Conservation (phyloP, 2,329 filamentous ascomycete species). For the Grosmannia clavigera region DNA sequence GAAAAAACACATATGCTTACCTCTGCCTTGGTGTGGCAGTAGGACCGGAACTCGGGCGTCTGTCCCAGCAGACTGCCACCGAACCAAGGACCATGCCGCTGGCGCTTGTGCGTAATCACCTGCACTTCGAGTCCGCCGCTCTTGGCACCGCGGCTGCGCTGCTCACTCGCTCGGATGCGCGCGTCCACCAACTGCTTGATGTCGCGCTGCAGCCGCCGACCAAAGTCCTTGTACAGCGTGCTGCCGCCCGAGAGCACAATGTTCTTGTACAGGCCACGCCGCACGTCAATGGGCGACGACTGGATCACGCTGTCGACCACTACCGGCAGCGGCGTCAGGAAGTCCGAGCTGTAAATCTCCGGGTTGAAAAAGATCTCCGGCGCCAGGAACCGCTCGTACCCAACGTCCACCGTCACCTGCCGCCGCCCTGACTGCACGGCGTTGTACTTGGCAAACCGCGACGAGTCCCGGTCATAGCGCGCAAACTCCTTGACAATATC, state of each 20-base stretch:
- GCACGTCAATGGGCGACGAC: slow-evolving; percentile 92
- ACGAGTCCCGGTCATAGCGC: slow-evolving; percentile 84
- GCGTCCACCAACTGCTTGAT: slow-evolving; percentile 94
- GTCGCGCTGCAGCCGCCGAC: slow-evolving; percentile 86
- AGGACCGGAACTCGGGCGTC: slow-evolving; percentile 95
- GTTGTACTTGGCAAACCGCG: slow-evolving; percentile 80
- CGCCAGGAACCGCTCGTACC: slow-evolving; percentile 94
- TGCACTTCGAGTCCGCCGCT: slow-evolving; percentile 93
- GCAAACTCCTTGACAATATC: slow-evolving; percentile 98
- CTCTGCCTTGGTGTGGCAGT: slow-evolving; percentile 88
- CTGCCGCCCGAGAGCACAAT: slow-evolving; percentile 96
- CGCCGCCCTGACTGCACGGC: slow-evolving; percentile 79
- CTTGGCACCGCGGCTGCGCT: slow-evolving; percentile 79
- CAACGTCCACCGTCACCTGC: slow-evolving; percentile 77
- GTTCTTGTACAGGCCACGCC: slow-evolving; percentile 97
- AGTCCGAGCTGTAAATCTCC: slow-evolving; percentile 98
- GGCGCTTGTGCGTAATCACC: slow-evolving; percentile 93
- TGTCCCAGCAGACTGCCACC: slow-evolving; percentile 92
- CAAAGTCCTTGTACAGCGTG: slow-evolving; percentile 97
- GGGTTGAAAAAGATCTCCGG: slow-evolving; percentile 99
- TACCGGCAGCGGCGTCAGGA: slow-evolving; percentile 83
- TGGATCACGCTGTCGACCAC: slow-evolving; percentile 97
- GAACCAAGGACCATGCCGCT: slow-evolving; percentile 97
- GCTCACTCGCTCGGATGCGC: slow-evolving; percentile 83
- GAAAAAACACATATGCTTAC: slow-evolving; percentile 24